These are phyloP conservation scores for Diaporthe citrichinensis DNA, from an alignment of 2,329 filamentous ascomycete genomes.

Conservation along the genomic window DNA sequence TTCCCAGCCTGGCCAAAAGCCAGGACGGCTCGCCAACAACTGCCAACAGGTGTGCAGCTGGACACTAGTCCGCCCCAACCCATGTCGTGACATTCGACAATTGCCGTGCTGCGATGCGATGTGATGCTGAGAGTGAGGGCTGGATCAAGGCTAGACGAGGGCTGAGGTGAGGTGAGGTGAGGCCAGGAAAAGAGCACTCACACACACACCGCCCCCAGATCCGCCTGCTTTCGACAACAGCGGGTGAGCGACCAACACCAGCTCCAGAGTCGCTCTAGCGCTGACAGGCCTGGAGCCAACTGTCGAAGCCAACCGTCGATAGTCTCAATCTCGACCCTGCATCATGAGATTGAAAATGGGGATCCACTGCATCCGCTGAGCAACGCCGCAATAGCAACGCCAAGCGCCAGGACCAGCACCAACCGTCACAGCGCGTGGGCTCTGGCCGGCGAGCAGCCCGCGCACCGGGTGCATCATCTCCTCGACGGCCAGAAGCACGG, in stretches of 20 bases:
- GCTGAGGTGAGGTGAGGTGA: slow-evolving; percentile 18
- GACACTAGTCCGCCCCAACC: slow-evolving; percentile 13
- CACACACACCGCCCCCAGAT: slow-evolving; percentile 7
- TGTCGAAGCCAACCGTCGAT: slow-evolving; percentile 40
- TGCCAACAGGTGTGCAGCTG: not conserved
- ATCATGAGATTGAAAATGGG: slow-evolving; percentile 32
- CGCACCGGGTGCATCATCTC: not conserved
- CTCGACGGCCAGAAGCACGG: not conserved
- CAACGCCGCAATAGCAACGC: slow-evolving; percentile 17
- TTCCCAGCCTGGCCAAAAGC: not conserved
- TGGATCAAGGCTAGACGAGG: not conserved
- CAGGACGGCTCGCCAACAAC: slow-evolving; percentile 11
- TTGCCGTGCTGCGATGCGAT: not conserved
- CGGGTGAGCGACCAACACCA: slow-evolving; percentile 10
- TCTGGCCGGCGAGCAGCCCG: slow-evolving; percentile 10
- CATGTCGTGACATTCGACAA: not conserved
- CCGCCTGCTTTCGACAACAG: not conserved
- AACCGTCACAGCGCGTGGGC: slow-evolving; percentile 8
- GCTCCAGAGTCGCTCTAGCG: slow-evolving; percentile 36
- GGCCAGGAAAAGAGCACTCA: not conserved
- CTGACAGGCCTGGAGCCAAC: slow-evolving; percentile 37
- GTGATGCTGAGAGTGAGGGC: not conserved
- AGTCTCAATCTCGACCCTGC: slow-evolving; percentile 34
- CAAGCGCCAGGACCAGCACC: slow-evolving; percentile 26
- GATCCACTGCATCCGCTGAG: slow-evolving; percentile 20